Conservation (phyloP, 345 rosid species). For the Sapria himalayana region DNA sequence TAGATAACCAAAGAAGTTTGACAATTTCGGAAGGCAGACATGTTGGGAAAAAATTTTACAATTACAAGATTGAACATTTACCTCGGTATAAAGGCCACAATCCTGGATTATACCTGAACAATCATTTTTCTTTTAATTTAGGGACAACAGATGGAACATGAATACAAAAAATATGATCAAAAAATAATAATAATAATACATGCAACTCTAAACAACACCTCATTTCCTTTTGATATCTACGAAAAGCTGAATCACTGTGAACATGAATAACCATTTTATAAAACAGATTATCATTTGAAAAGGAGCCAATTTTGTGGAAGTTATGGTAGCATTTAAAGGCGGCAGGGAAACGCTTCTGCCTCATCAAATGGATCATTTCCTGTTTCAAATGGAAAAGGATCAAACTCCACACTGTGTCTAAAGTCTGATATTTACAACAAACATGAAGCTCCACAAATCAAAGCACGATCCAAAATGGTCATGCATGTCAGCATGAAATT, state of each 20-base stretch:
- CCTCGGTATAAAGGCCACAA: conserved; percentile 99
- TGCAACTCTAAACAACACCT: conserved; percentile 27
- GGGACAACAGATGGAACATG: conserved; percentile 5
- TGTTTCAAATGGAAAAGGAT: conserved; percentile 12
- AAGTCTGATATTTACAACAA: too few relatives aligned
- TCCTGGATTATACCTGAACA: conserved; percentile 49
- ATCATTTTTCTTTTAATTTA: conserved; percentile 11
- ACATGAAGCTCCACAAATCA: too few relatives aligned
- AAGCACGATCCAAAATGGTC: too few relatives aligned
- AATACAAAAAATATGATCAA: neutral
- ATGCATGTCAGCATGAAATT: too few relatives aligned
- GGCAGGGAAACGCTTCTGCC: conserved; percentile 54
- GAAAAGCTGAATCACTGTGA: conserved; percentile 57
- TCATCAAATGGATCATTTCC: conserved; percentile 84
- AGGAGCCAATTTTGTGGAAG: conserved; percentile 40
- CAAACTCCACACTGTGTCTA: too few relatives aligned
- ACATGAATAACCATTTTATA: conserved; percentile 91
- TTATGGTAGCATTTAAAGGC: conserved; percentile 85
- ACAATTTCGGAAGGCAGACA: neutral
- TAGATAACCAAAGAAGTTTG: too few relatives aligned
- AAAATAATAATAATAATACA: conserved; percentile 7
- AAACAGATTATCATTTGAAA: conserved; percentile 52
- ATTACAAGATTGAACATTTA: conserved; percentile 10
- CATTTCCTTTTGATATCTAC: conserved; percentile 91
- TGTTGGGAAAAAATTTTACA: neutral